phyloP scores from a whole-genome alignment of 108 stramenopile species.

The Pseudonitzschia multiseries region DNA sequence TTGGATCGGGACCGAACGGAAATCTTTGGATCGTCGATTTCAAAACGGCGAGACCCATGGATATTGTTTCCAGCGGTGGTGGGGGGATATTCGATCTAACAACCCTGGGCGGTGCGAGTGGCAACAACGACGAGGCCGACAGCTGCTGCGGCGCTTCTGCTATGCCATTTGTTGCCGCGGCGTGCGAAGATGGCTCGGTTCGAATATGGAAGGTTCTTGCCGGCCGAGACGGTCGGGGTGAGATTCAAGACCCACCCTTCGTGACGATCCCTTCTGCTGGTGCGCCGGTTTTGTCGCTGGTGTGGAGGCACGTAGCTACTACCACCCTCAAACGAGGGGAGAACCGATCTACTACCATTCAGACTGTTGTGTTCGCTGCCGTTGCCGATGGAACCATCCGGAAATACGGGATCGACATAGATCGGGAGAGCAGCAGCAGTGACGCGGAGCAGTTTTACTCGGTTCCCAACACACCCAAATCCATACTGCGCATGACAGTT shows the following conservation, averaged over 20 bases:
- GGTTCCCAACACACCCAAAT: conserved; percentile 15
- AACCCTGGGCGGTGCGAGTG: conserved; percentile 4
- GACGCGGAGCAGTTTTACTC: conserved; percentile 14
- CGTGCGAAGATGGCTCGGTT: conserved; percentile 74
- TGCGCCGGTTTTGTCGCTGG: conserved; percentile 76
- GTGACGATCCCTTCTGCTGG: conserved; percentile 76
- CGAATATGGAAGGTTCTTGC: conserved; percentile 63
- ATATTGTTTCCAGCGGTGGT: conserved; percentile 67
- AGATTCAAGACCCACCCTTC: conserved; percentile 46
- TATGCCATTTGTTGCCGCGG: conserved; percentile 52
- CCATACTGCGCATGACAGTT: conserved; percentile 83
- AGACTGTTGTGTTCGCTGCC: conserved; percentile 83
- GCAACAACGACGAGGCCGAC: too few species aligned
- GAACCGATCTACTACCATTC: conserved; percentile 20
- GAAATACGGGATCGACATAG: conserved; percentile 35
- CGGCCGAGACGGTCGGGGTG: neutral
- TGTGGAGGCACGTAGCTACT: conserved; percentile 54
- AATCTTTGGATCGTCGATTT: conserved; percentile 79
- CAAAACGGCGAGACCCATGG: conserved; percentile 41
- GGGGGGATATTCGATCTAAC: conserved; percentile 75
- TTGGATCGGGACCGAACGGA: conserved; percentile 78
- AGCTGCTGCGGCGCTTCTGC: neutral
- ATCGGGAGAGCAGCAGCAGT: neutral
- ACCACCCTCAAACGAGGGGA: conserved; percentile 1
- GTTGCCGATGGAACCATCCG: conserved; percentile 93